Base-by-base conservation (phyloP, 208 protist species). In the Novymonas esmeraldas region DNA sequence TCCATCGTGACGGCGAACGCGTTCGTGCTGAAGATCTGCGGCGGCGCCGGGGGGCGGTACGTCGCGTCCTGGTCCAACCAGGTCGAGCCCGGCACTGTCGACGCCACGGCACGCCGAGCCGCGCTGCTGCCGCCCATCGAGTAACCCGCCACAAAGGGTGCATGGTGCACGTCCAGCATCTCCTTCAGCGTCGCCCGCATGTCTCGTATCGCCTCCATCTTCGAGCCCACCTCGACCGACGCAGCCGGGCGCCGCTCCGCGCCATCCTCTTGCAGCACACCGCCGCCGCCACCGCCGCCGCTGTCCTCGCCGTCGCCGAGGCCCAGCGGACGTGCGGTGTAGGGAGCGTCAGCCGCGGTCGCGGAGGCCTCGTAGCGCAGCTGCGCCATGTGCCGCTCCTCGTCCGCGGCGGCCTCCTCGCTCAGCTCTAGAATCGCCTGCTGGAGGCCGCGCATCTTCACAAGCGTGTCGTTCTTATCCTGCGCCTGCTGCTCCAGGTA, bases 1-100 rank as follows among this genome's bases (percentile, higher is more conserved):
- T 92, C 86, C 22, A 95, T 61, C 22, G 79, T 80, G 60, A 82
- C 62, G 0, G 78, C 76, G 7, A 95, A 64, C 4, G 86, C 81
- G 24, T 62, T 77, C 7, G 81, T 82, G 18, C 79, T 85, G 75
- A 93, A 95, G 16, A 73, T 50, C 9, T 46, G 52, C n/a, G 82
- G 79, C 28, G 82, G 82, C 3, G 59, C 52, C 3, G 76, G 73
- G n/a, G 83, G 79, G 5, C 58, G 36, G 39, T 78, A 57, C 18
- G 57, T 29, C 4, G 60, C 61, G 22, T 66, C 52, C 36, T 72
- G 49, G 42, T 57, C 69, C 0, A 75, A 9, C 69, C 69, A 75
- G 10, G 31, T 11, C 20, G 2, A 16, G 22, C 65, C 42, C 20
- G 26, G 34, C 26, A 44, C 20, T 22, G 26, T n/a, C 0, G 18